Percentiles rank a stretch among this genome's conserved stretches.
phyloP scores from a whole-genome alignment of 2,329 filamentous ascomycete species.

The Fusarium fujikuroi region DNA sequence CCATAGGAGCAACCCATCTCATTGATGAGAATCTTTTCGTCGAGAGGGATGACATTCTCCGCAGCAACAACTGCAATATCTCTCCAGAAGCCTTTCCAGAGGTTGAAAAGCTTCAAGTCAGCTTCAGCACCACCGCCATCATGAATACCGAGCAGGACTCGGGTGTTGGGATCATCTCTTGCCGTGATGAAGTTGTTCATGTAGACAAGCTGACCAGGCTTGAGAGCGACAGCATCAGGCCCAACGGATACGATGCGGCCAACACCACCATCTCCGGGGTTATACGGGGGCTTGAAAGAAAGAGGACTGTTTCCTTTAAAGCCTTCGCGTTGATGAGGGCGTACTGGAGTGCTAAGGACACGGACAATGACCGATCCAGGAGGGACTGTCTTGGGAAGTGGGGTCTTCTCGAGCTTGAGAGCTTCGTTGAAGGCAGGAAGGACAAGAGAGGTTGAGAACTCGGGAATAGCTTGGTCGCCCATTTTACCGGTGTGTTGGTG shows the following conservation, averaged over 20 bases:
- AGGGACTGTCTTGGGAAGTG: neutral
- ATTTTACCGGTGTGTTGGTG: neutral
- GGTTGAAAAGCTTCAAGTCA: slow-evolving; percentile 15
- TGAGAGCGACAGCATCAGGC: slow-evolving; percentile 6
- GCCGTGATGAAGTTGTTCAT: slow-evolving; percentile 21
- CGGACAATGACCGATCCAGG: slow-evolving; percentile 25
- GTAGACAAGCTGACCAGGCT: slow-evolving; percentile 26
- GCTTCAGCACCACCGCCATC: slow-evolving; percentile 6
- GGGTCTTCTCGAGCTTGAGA: slow-evolving; percentile 4
- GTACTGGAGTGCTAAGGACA: slow-evolving; percentile 21
- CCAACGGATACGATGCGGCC: slow-evolving; percentile 25
- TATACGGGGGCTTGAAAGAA: slow-evolving; percentile 3
- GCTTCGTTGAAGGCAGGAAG: slow-evolving; percentile 24
- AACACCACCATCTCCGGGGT: slow-evolving; percentile 1
- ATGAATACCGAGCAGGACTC: slow-evolving; percentile 21
- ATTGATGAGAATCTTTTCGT: slow-evolving; percentile 5
- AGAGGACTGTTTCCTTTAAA: slow-evolving; percentile 25
- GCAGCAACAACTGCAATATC: slow-evolving; percentile 2
- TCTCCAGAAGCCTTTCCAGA: slow-evolving; percentile 30
- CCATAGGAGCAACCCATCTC: slow-evolving; percentile 29
- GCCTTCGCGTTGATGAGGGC: slow-evolving; percentile 17
- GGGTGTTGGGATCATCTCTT: slow-evolving; percentile 18
- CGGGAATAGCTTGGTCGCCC: neutral
- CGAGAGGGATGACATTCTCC: slow-evolving; percentile 19
- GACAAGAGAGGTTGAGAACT: slow-evolving; percentile 5